Conservation (phyloP, 306 rosid genomes). For the Echinosophora koreensis region DNA sequence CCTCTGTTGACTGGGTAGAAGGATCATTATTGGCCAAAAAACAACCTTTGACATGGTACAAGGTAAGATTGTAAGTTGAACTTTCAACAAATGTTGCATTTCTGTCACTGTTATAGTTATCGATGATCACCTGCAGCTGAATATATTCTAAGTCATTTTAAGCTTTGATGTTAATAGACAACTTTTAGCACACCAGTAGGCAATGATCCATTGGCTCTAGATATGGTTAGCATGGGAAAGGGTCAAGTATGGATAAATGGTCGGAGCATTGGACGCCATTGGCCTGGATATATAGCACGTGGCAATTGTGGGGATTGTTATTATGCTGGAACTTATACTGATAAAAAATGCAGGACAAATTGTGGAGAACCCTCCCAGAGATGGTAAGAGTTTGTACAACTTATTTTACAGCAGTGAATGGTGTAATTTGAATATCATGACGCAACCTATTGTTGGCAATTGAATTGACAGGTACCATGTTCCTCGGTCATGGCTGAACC, state of each 20-base stretch:
- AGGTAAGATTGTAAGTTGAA: slow-evolving; percentile 56
- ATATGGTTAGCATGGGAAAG: slow-evolving; percentile 95
- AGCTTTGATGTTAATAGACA: slow-evolving; percentile 58
- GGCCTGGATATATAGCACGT: slow-evolving; percentile 75
- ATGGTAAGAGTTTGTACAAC: slow-evolving; percentile 66
- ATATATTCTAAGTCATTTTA: slow-evolving; percentile 23
- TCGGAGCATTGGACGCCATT: slow-evolving; percentile 90
- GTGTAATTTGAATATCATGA: slow-evolving; percentile 17
- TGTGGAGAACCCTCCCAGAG: slow-evolving; percentile 95
- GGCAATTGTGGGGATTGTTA: slow-evolving; percentile 73
- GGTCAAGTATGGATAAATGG: slow-evolving; percentile 96
- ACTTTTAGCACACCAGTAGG: slow-evolving; percentile 77
- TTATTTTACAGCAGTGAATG: slow-evolving; percentile 4
- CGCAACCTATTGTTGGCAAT: slow-evolving; percentile 34
- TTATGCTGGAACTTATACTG: slow-evolving; percentile 80
- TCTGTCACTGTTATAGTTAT: neutral
- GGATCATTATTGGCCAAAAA: slow-evolving; percentile 70
- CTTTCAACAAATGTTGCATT: slow-evolving; percentile 26
- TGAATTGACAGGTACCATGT: slow-evolving; percentile 83
- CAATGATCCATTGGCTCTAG: slow-evolving; percentile 84
- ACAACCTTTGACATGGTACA: slow-evolving; percentile 95
- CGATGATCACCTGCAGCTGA: slow-evolving; percentile 15
- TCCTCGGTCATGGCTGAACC: slow-evolving; percentile 87
- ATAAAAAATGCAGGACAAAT: slow-evolving; percentile 67
- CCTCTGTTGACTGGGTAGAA: slow-evolving; percentile 81